Base-by-base conservation (phyloP, 768 basidiomycete species). In the Cubamyces lactineus region DNA sequence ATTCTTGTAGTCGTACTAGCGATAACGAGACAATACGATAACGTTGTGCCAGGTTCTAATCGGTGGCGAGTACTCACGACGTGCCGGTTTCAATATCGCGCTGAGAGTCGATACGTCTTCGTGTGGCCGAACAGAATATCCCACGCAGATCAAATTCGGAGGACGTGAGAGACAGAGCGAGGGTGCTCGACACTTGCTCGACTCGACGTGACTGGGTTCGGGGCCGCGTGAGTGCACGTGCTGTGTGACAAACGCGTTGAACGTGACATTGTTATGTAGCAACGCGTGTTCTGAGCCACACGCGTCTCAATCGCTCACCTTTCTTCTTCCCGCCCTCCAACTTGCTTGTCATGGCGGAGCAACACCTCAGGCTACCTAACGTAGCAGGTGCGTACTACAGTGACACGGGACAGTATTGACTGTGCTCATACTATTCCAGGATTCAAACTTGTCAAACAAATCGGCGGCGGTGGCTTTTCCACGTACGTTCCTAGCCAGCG, bases 391-490 rank as follows among this genome's bases (percentile, higher is more conserved):
- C 21, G 21, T 30, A 23, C 2, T 19, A 3, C 13, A 16, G 12
- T 2, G 4, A 12, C 21, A 56, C 30, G 23, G 1, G 30, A 17
- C 9, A 34, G 9, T 6, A 13, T 16, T 41, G 2, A 5, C 2
- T 1, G 1, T 48, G 34, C 6, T 24, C 6, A 45, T 39, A 6
- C 5, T 15, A 12, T 50, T 16, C 2, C 59, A 89, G 92, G 92
- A 19, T 94, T 82, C 71, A 76, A 85, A 24, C 79, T 95, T 15
- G 76, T 89, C 3, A 79, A 89, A 63, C 83, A 89, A 72, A 88
- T 96, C 45, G 94, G 94, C 8, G 91, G 92, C 2, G 94, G 94
- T 19, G 92, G 89, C 15, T 96, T 95, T 74, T 91, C 94, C 48
- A 88, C 80, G 94, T 92, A 64, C 72, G 86, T 77, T 21, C 45